Evolutionary conservation across 805 yeast species (phyloP).

Genomic region (Yamadazyma sp.): DNA sequence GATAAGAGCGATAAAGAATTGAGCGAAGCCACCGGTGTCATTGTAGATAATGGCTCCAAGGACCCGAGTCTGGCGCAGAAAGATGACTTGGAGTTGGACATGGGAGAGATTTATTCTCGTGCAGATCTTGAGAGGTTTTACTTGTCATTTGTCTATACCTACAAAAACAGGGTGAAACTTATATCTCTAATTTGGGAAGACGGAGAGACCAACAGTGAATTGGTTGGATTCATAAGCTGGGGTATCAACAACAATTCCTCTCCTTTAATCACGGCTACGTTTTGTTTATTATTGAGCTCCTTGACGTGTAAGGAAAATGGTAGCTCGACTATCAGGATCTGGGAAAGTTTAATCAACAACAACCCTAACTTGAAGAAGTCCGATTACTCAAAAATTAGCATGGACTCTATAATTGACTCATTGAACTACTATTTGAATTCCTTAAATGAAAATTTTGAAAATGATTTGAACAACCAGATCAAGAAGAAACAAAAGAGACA

Average conservation of each 20-base stretch:
- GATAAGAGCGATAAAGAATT: slow-evolving; percentile 3
- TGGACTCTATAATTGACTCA: slow-evolving; percentile 55
- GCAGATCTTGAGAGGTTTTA: slow-evolving; percentile 90
- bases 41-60: not conserved
- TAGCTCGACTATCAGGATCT: slow-evolving; percentile 44
- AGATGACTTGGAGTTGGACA: slow-evolving; percentile 31
- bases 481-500: slow-evolving; percentile 34
- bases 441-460: slow-evolving; percentile 37
- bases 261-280: slow-evolving; percentile 78
- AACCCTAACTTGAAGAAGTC: slow-evolving; percentile 28
- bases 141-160: slow-evolving; percentile 68
- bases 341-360: slow-evolving; percentile 39
- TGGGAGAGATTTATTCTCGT: slow-evolving; percentile 65
- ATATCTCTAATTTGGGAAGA: slow-evolving; percentile 62
- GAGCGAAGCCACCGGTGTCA: slow-evolving; percentile 2
- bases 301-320: slow-evolving; percentile 57
- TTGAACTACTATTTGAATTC: slow-evolving; percentile 54
- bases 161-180: slow-evolving; percentile 57
- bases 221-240: slow-evolving; percentile 86
- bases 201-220: slow-evolving; percentile 43
- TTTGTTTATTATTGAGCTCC: slow-evolving; percentile 75
- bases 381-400: slow-evolving; percentile 49
- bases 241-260: slow-evolving; percentile 75
- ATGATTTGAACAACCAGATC: slow-evolving; percentile 30
- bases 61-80: not conserved